Conservation (phyloP, 768 basidiomycete species). For the Termitomyces sp. region DNA sequence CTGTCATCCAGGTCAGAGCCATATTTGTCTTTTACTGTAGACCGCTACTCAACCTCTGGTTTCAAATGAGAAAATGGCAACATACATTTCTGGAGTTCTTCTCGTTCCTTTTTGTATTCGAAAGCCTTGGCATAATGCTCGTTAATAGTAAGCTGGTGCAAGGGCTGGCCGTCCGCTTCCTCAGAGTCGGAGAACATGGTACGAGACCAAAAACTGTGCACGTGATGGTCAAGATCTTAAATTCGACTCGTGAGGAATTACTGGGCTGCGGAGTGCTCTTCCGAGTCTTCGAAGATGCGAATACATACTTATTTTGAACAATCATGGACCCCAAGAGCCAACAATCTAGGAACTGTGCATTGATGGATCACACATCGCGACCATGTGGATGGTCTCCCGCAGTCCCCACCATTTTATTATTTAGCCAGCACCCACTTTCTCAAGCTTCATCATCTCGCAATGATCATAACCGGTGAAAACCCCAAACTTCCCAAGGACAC, state of each 20-base stretch:
- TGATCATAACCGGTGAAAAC: conserved; percentile 13
- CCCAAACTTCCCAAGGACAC: conserved; percentile 6
- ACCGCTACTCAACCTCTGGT: conserved; percentile 1
- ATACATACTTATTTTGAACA: no score
- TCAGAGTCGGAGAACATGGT: conserved; percentile 49
- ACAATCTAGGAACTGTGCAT: background rate
- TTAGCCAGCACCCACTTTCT: background rate
- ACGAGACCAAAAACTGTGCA: background rate
- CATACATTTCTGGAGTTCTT: conserved; percentile 77
- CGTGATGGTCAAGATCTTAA: conserved; percentile 5
- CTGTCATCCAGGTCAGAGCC: conserved; percentile 66
- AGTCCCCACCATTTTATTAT: background rate
- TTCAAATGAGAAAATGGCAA: conserved; percentile 11
- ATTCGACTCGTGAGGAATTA: no score
- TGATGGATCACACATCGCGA: background rate
- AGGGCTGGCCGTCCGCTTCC: conserved; percentile 34
- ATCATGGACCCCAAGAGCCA: no score
- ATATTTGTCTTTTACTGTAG: conserved; percentile 84
- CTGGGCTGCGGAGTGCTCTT: no score
- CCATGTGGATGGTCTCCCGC: background rate
- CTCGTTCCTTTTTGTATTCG: conserved; percentile 77
- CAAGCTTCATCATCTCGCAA: background rate
- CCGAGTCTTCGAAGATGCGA: no score
- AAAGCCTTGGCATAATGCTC: conserved; percentile 81
- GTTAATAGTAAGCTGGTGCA: conserved; percentile 62